A percentile compares a stretch with the other conserved stretches of the same genome.
Evolutionary conservation across 164 flowering plant species (phyloP).

Genomic region (Amborella trichopoda): DNA sequence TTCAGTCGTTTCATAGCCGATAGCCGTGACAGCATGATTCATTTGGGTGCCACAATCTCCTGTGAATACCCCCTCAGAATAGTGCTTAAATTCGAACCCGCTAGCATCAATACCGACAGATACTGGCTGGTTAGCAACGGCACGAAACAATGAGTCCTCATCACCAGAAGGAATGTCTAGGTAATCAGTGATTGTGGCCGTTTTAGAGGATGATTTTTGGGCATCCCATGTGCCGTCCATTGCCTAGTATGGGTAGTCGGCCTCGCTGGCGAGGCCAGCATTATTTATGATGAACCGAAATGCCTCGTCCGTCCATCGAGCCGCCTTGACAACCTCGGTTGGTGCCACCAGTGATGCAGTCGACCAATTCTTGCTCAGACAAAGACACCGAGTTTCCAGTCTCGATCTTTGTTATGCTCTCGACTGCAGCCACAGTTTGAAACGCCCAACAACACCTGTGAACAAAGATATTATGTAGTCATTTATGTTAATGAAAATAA

Average conservation of each 20-base stretch:
- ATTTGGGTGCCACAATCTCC: conserved; percentile 13
- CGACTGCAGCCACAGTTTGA: conserved; percentile 12
- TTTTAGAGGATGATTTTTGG: neutral
- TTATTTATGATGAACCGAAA: conserved; percentile 2
- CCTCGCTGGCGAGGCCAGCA: conserved; percentile 7
- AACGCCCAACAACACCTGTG: conserved; percentile 17
- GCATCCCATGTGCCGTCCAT: neutral
- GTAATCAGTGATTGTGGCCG: conserved; percentile 4
- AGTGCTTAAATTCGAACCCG: conserved; percentile 12
- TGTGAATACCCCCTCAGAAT: conserved; percentile 15
- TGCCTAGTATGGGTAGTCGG: conserved; percentile 9
- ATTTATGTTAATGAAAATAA: too few species aligned
- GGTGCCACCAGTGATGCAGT: neutral
- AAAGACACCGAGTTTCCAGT: conserved; percentile 4
- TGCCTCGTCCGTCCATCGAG: conserved; percentile 4
- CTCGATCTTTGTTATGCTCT: conserved; percentile 8
- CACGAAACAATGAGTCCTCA: conserved; percentile 10
- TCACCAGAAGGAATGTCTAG: conserved; percentile 13
- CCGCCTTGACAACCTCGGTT: conserved; percentile 13
- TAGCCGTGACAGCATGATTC: conserved; percentile 17
- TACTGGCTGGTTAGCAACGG: conserved; percentile 18
- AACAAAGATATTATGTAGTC: neutral
- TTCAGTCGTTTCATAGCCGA: conserved; percentile 14
- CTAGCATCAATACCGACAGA: conserved; percentile 19
- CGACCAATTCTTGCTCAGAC: conserved; percentile 11